Conservation (phyloP, 805 yeast genomes). For the Jamesozyma gamospora region DNA sequence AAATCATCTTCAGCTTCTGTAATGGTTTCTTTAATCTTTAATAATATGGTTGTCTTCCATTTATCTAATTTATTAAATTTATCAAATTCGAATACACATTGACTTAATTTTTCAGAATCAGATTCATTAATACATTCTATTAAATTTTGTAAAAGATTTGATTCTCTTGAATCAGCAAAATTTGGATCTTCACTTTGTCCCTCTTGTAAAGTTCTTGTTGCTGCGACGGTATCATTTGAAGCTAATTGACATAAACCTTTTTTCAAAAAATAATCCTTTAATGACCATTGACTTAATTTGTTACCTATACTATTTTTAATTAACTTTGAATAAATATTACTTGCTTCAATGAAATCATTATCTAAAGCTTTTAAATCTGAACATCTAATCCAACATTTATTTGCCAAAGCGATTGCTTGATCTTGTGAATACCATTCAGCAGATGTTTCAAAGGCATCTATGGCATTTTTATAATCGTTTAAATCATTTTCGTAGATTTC, state of each 20-base stretch:
- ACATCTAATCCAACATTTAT: conserved; percentile 77
- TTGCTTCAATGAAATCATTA: conserved; percentile 68
- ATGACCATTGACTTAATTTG: conserved; percentile 75
- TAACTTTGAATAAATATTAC: conserved; percentile 65
- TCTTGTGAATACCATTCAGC: conserved; percentile 95
- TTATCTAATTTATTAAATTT: conserved; percentile 82
- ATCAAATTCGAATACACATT: conserved; percentile 71
- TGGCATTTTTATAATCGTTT: conserved; percentile 58
- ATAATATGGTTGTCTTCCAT: conserved; percentile 76
- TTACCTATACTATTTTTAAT: conserved; percentile 69
- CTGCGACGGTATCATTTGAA: conserved; percentile 77
- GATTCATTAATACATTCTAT: conserved; percentile 70
- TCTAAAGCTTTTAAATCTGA: conserved; percentile 78
- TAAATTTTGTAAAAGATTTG: conserved; percentile 52
- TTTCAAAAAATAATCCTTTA: conserved; percentile 86
- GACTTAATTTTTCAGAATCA: conserved; percentile 66
- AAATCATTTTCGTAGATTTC: conserved; percentile 72
- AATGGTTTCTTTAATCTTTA: conserved; percentile 69
- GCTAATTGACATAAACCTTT: conserved; percentile 77
- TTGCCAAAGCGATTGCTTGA: conserved; percentile 82
- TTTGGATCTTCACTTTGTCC: conserved; percentile 64
- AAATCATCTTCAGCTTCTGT: conserved; percentile 64
- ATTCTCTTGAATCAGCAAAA: conserved; percentile 67
- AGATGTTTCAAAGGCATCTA: conserved; percentile 75
- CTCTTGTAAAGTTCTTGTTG: conserved; percentile 56